phyloP scores from a whole-genome alignment of 2,329 filamentous ascomycete genomes.

The Hirsutella minnesotensis region DNA sequence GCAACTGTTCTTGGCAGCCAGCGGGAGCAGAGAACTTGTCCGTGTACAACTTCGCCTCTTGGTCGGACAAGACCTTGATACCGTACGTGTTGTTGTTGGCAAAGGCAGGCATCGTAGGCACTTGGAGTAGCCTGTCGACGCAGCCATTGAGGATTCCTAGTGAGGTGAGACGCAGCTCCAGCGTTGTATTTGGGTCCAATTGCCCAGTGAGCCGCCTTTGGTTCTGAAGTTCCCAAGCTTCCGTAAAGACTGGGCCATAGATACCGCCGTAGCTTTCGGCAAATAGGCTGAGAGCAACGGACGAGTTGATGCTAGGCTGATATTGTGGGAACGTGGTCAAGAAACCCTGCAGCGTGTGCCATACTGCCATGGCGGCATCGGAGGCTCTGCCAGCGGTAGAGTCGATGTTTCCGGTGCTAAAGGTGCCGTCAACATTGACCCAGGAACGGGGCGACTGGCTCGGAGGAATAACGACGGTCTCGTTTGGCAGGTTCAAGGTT shows the following conservation, averaged over 20 bases:
- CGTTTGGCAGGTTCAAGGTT: conserved; percentile 37
- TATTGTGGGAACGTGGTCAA: conserved; percentile 46
- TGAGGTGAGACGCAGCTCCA: conserved; percentile 48
- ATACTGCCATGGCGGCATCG: conserved; percentile 45
- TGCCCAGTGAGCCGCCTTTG: conserved; percentile 36
- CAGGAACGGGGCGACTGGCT: conserved; percentile 11
- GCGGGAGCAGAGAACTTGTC: conserved; percentile 15
- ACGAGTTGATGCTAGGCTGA: conserved; percentile 33
- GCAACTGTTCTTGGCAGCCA: conserved; percentile 43
- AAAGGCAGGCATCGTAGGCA: conserved; percentile 43
- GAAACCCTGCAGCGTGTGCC: conserved; percentile 55
- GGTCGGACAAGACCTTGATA: conserved; percentile 42
- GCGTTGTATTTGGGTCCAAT: conserved; percentile 34
- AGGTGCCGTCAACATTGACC: conserved; percentile 50
- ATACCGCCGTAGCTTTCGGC: conserved; percentile 60
- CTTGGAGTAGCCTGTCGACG: conserved; percentile 52
- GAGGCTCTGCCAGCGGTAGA: conserved; percentile 43
- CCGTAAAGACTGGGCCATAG: conserved; percentile 55
- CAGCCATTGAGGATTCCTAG: conserved; percentile 63
- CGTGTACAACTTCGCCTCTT: conserved; percentile 34
- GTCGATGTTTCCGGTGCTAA: conserved; percentile 38
- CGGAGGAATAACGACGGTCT: conserved; percentile 19
- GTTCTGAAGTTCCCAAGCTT: conserved; percentile 51
- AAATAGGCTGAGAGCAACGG: conserved; percentile 51
- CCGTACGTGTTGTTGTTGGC: conserved; percentile 55